Conservation (phyloP, 2,329 filamentous ascomycete species). For the Colletotrichum tropicale region DNA sequence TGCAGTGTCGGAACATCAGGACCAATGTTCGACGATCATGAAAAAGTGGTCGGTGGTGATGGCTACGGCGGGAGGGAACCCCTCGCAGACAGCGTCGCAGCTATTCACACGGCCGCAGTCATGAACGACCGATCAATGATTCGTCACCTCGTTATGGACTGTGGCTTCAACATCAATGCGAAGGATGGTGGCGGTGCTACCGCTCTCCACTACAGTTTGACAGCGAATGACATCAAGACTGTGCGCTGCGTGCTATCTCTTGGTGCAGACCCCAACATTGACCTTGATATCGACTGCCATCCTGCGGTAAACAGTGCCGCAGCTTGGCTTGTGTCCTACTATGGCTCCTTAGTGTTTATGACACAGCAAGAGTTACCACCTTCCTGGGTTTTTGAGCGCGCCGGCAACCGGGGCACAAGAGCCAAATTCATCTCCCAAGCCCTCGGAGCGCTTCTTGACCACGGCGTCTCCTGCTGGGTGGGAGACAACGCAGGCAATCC, state of each 20-base stretch:
- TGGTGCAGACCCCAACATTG: background rate
- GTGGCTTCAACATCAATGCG: background rate
- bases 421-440: background rate
- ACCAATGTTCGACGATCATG: background rate
- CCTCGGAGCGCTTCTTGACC: background rate
- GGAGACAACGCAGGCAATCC: rapidly evolving
- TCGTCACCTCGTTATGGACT: background rate
- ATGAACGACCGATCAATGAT: rapidly evolving
- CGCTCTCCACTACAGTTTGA: background rate
- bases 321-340: background rate
- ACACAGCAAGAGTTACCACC: no score
- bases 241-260: background rate
- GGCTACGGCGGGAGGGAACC: background rate
- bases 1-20: background rate
- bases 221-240: background rate
- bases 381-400: background rate
- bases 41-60: rapidly evolving
- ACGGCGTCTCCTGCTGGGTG: background rate
- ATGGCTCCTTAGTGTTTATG: rapidly evolving
- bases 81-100: background rate
- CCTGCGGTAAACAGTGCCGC: background rate
- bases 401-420: background rate
- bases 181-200: background rate
- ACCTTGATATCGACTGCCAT: background rate
- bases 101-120: background rate